phyloP scores from a whole-genome alignment of 176 grass and related monocot genomes.

The Carex parvula region DNA sequence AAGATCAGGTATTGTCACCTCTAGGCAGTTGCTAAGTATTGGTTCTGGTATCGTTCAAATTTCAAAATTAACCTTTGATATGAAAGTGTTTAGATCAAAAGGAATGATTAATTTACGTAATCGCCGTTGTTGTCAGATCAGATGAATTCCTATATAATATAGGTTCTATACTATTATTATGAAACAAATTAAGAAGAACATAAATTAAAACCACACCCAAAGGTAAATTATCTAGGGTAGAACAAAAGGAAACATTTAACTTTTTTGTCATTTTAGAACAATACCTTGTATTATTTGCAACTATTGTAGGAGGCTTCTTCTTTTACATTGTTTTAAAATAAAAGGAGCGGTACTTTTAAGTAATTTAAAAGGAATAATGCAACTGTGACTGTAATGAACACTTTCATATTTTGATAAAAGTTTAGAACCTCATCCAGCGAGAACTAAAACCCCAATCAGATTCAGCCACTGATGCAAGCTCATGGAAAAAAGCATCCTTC shows the following conservation, averaged over 20 bases:
- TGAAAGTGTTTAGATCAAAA: conserved; percentile 86
- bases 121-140: conserved; percentile 70
- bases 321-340: not conserved
- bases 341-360: not conserved
- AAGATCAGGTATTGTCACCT: not conserved
- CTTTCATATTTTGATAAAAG: not conserved
- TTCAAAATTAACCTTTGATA: conserved; percentile 59
- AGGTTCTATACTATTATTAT: conserved; percentile 1
- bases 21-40: not conserved
- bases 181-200: not conserved
- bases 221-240: not conserved
- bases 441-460: conserved; percentile 99
- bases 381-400: not conserved
- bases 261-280: not conserved
- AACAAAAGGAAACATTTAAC: not conserved
- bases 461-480: conserved; percentile 88
- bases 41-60: not conserved
- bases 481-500: conserved; percentile 58
- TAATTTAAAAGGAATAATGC: not conserved
- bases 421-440: conserved; percentile 90
- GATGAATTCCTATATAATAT: conserved; percentile 54
- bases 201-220: no score
- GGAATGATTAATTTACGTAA: conserved; percentile 68
- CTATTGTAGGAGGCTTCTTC: not conserved
- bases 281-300: not conserved